These are phyloP conservation scores for Erythrophleum fordii DNA, from an alignment of 306 rosid species.

Conservation along the genomic window DNA sequence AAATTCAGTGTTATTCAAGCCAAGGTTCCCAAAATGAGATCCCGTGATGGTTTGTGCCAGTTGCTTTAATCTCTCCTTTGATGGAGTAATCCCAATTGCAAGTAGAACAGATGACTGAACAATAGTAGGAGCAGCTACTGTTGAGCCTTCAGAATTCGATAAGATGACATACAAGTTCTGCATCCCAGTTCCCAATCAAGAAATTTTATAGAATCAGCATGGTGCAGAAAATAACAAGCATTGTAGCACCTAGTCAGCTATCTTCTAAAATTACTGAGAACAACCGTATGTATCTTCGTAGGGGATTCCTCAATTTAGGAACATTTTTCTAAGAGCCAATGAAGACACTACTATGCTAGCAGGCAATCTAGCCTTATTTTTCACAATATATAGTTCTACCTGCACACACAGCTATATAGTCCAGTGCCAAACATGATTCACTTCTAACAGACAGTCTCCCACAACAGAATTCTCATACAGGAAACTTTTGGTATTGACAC, in stretches of 20 bases:
- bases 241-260: conserved; percentile 27
- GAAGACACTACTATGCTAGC: conserved; percentile 2
- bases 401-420: not conserved
- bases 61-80: conserved; percentile 71
- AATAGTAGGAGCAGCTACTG: conserved; percentile 69
- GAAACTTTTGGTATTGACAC: conserved; percentile 2
- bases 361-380: conserved; percentile 28
- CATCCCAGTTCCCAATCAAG: conserved; percentile 45
- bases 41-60: conserved; percentile 86
- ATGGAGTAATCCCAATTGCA: conserved; percentile 71
- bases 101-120: conserved; percentile 74
- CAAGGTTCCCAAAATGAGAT: conserved; percentile 77
- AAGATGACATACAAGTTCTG: conserved; percentile 74
- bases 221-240: conserved; percentile 30
- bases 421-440: conserved; percentile 29
- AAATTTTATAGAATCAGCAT: conserved; percentile 45
- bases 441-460: conserved; percentile 6
- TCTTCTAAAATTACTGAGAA: conserved; percentile 11
- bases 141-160: conserved; percentile 78
- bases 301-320: not conserved
- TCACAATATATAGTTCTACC: not conserved
- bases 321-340: conserved; percentile 29
- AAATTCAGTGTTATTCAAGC: conserved; percentile 83
- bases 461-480: conserved; percentile 10
- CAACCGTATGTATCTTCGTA: conserved; percentile 13